Evolutionary conservation across 768 basidiomycete genomes (phyloP).

Genomic region (Punctularia strigosozonata): DNA sequence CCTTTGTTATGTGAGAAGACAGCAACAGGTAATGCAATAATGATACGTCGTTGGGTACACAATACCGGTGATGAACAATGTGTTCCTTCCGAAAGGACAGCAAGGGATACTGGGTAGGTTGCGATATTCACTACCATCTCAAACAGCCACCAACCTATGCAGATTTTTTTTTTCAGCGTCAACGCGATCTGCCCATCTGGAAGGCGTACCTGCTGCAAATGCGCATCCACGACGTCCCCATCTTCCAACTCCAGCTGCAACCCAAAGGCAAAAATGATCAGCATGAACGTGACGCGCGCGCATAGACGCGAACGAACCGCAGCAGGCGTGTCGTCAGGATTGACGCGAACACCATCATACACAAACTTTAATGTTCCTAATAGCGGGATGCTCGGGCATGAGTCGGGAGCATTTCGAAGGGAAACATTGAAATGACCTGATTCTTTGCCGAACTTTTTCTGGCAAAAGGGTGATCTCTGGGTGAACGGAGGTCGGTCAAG

Average conservation of each 20-base stretch:
- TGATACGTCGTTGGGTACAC: too few species aligned
- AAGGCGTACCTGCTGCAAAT: constrained; percentile 38
- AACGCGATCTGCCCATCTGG: not conserved
- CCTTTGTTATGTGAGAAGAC: too few species aligned
- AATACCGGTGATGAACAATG: too few species aligned
- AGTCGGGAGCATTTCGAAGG: not conserved
- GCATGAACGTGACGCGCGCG: not conserved
- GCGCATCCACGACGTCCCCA: constrained; percentile 49
- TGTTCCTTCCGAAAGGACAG: too few species aligned
- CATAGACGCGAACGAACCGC: constrained; percentile 22
- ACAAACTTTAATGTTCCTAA: constrained; percentile 55
- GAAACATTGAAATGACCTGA: constrained; percentile 25
- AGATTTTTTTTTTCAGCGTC: not conserved
- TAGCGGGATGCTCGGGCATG: not conserved
- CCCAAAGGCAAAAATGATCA: not conserved
- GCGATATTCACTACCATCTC: constrained; percentile 6
- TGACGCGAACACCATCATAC: constrained; percentile 40
- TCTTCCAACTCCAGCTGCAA: constrained; percentile 48
- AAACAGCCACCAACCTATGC: not conserved
- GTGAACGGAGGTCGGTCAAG: not conserved
- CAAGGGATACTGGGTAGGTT: too few species aligned
- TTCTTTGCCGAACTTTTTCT: constrained; percentile 52
- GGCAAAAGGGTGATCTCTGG: not conserved
- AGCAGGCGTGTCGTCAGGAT: constrained; percentile 38
- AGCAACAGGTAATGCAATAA: too few species aligned